Percentiles rank a stretch among this genome's conserved stretches.
Conservation (phyloP, 2,329 filamentous ascomycete species). For the Phyllosticta capitalensis region DNA sequence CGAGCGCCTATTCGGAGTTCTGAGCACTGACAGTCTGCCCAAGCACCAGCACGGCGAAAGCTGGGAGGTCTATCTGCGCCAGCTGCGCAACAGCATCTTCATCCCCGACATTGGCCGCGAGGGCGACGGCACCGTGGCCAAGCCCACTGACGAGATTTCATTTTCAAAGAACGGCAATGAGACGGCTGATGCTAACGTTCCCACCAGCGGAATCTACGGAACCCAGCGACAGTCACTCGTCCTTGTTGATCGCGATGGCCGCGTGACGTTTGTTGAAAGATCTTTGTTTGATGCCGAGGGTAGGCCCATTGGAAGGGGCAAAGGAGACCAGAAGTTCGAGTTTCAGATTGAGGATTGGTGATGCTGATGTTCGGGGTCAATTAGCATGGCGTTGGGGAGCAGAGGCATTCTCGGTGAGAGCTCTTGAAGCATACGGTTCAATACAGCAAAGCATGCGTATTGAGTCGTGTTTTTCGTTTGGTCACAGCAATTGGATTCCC, state of each 20-base stretch:
- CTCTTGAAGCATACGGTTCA: neutral
- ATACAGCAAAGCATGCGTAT: neutral
- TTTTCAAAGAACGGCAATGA: constrained; percentile 24
- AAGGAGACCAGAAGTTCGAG: constrained; percentile 39
- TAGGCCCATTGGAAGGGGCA: constrained; percentile 34
- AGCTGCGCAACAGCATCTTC: constrained; percentile 52
- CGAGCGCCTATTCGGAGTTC: constrained; percentile 40
- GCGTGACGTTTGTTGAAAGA: constrained; percentile 52
- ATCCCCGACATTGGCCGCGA: constrained; percentile 47
- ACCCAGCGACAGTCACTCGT: constrained; percentile 57
- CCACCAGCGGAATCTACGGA: constrained; percentile 46
- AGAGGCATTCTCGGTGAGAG: neutral
- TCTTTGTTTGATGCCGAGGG: constrained; percentile 49
- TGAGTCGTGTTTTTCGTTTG: neutral
- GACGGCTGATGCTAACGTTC: constrained; percentile 17
- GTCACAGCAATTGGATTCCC: neutral
- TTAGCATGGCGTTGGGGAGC: neutral
- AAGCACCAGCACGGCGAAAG: constrained; percentile 37
- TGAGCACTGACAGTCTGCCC: constrained; percentile 48
- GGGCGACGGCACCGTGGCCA: constrained; percentile 28
- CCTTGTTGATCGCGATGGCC: constrained; percentile 45
- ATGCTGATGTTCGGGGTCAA: neutral
- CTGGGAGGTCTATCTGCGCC: constrained; percentile 46
- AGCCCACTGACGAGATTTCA: constrained; percentile 34
- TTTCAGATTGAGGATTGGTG: constrained; percentile 39